These are phyloP conservation scores for Massospora cicadina DNA, from an alignment of 371 early-diverging fungal genomes.

Conservation along the genomic window DNA sequence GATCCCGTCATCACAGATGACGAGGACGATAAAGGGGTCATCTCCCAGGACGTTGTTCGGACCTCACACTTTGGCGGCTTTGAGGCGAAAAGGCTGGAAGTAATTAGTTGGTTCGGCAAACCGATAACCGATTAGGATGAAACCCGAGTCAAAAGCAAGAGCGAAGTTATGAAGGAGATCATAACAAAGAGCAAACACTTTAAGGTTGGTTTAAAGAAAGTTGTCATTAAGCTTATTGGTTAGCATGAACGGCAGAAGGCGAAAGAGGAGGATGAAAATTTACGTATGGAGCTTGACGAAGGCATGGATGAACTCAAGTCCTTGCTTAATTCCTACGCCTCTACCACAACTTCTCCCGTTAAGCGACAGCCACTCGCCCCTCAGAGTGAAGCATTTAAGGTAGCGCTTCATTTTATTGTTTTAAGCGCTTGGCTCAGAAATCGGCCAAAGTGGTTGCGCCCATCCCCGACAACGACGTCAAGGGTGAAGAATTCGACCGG, in stretches of 20 bases:
- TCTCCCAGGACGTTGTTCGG: slow-evolving; percentile 49
- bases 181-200: slow-evolving; percentile 90
- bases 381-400: slow-evolving; percentile 20
- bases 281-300: slow-evolving; percentile 62
- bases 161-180: slow-evolving; percentile 90
- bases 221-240: not conserved
- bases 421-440: slow-evolving; percentile 13
- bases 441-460: slow-evolving; percentile 15
- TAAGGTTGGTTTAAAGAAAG: slow-evolving; percentile 12
- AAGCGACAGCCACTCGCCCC: slow-evolving; percentile 23
- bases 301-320: slow-evolving; percentile 65
- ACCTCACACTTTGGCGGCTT: slow-evolving; percentile 81
- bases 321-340: slow-evolving; percentile 28
- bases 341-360: slow-evolving; percentile 16
- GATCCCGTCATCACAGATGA: slow-evolving; percentile 42
- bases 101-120: not conserved
- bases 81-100: slow-evolving; percentile 18
- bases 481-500: slow-evolving; percentile 47
- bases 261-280: slow-evolving; percentile 15
- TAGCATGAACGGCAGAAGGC: slow-evolving; percentile 34
- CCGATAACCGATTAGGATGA: slow-evolving; percentile 11
- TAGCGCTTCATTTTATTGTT: not conserved
- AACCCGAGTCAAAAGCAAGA: slow-evolving; percentile 44
- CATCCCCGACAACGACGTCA: slow-evolving; percentile 15
- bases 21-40: slow-evolving; percentile 41